phyloP scores from a whole-genome alignment of 2,329 filamentous ascomycete species.

The Remersonia thermophila region DNA sequence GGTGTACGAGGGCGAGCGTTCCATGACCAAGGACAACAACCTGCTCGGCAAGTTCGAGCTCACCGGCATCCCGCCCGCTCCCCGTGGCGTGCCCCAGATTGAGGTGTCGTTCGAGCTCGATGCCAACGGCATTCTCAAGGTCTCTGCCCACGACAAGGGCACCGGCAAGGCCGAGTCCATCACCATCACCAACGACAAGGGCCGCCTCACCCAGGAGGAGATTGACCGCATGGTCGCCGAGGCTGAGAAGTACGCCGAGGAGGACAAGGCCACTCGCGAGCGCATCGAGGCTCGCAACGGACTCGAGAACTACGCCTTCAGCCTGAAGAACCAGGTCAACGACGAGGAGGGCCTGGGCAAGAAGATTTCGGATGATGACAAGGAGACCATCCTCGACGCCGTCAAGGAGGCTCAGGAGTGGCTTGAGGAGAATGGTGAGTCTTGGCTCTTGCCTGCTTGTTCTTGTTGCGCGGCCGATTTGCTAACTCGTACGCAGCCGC shows the following conservation, averaged over 20 bases:
- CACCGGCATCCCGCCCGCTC: conserved; percentile 87
- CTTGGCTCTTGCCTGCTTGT: background rate
- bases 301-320: conserved; percentile 98
- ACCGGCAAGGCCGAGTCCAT: conserved; percentile 96
- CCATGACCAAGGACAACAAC: conserved; percentile 96
- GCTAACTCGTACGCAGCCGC: conserved; percentile 26
- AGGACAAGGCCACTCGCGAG: conserved; percentile 96
- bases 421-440: conserved; percentile 77
- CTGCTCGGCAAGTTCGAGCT: conserved; percentile 96
- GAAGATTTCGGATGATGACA: conserved; percentile 98
- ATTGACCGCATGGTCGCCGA: conserved; percentile 99
- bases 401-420: conserved; percentile 96
- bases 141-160: conserved; percentile 93
- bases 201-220: conserved; percentile 87
- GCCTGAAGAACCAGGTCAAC: conserved; percentile 97
- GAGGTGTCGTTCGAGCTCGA: conserved; percentile 98
- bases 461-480: background rate
- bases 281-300: conserved; percentile 94
- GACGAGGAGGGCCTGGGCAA: conserved; percentile 96
- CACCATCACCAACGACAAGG: conserved; percentile 99
- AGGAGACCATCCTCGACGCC: conserved; percentile 88
- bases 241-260: conserved; percentile 96
- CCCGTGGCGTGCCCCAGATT: conserved; percentile 94
- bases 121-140: conserved; percentile 97
- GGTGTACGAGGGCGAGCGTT: conserved; percentile 88